Percentiles rank a stretch among this genome's conserved stretches.
Evolutionary conservation across 1,284 basidiomycete genomes (phyloP).

Genomic region (Grifola frondosa): DNA sequence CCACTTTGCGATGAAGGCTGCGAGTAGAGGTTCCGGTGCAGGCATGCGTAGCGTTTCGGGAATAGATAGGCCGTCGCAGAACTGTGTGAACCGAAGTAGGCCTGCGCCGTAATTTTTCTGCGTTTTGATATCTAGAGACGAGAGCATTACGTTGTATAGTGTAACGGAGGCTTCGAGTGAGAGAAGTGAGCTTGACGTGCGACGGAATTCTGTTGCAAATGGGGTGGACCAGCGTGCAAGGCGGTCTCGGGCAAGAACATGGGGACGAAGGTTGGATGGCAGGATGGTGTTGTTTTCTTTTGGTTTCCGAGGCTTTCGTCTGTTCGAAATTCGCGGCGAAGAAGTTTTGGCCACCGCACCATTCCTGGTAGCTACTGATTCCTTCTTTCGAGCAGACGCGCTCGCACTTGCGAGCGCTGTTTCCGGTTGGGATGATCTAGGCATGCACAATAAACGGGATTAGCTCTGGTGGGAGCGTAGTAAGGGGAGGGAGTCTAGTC

Average conservation of each 20-base stretch:
- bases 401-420: neutral
- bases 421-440: neutral
- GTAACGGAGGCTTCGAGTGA: no score
- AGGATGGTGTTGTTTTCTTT: neutral
- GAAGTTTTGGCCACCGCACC: neutral
- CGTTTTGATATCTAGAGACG: neutral
- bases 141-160: no score
- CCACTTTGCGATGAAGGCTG: conserved; percentile 22
- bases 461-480: conserved; percentile 1
- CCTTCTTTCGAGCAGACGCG: neutral
- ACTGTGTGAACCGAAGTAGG: conserved; percentile 34
- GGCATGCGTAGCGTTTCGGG: conserved; percentile 34
- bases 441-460: conserved; percentile 1
- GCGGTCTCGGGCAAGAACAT: conserved; percentile 8
- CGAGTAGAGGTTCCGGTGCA: conserved; percentile 26
- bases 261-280: neutral
- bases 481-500: neutral
- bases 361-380: neutral
- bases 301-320: neutral
- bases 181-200: neutral
- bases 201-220: neutral
- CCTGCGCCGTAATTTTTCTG: conserved; percentile 32
- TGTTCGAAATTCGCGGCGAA: neutral
- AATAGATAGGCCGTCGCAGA: conserved; percentile 32
- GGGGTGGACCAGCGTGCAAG: conserved; percentile 1